Evolutionary conservation across 169 alveolate genomes (phyloP).

Genomic region (Eimeria tenella): DNA sequence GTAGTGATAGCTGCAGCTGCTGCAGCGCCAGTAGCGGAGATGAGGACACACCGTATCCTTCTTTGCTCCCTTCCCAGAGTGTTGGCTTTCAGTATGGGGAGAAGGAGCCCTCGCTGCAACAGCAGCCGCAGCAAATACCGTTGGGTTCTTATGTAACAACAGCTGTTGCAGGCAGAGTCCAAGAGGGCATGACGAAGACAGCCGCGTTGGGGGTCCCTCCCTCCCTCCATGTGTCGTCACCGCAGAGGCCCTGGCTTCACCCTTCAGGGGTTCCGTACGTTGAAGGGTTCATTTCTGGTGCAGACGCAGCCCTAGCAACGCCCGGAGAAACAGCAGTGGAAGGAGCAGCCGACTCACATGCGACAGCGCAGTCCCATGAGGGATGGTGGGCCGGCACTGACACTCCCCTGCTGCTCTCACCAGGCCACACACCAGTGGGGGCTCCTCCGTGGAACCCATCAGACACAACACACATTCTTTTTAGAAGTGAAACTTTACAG

Average conservation of each 20-base stretch:
- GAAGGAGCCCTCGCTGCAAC: background rate
- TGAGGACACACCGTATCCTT: conserved; percentile 5
- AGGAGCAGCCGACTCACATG: background rate
- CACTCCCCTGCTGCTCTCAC: conserved; percentile 41
- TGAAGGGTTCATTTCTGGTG: no score
- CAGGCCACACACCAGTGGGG: conserved; percentile 16
- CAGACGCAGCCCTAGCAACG: background rate
- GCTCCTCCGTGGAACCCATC: background rate
- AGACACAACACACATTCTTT: background rate
- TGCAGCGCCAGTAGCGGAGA: conserved; percentile 55
- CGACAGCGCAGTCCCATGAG: background rate
- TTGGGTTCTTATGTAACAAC: background rate
- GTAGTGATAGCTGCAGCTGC: conserved; percentile 42
- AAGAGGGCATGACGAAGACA: background rate
- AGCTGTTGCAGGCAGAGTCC: background rate
- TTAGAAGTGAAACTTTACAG: background rate
- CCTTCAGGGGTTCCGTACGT: background rate
- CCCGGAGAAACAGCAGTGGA: background rate
- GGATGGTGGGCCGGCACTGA: conserved; percentile 4
- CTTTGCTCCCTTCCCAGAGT: background rate
- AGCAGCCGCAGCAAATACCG: background rate
- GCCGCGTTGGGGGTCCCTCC: no score
- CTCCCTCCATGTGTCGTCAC: no score
- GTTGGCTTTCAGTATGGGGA: background rate
- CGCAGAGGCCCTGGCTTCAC: no score